These are phyloP conservation scores for Cardamine occulta DNA, from an alignment of 345 rosid genomes.

Conservation along the genomic window DNA sequence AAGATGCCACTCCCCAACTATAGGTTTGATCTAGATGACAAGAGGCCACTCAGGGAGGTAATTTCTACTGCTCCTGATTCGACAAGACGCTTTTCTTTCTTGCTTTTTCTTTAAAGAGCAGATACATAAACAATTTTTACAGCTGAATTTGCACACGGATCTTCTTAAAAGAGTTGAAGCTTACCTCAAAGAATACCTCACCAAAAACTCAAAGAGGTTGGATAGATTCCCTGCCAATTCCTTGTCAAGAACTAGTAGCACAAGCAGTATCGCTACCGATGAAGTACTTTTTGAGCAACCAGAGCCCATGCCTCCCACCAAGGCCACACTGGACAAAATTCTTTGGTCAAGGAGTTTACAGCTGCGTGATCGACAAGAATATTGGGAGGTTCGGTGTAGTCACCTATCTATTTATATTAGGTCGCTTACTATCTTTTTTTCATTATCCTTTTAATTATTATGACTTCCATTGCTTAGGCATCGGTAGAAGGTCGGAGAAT, in stretches of 20 bases:
- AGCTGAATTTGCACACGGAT: slow-evolving; percentile 67
- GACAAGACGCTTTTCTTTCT: slow-evolving; percentile 9
- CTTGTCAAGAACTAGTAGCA: slow-evolving; percentile 67
- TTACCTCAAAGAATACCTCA: slow-evolving; percentile 66
- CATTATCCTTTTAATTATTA: not conserved
- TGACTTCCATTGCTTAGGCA: slow-evolving; percentile 49
- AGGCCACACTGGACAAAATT: slow-evolving; percentile 57
- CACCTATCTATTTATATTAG: slow-evolving; percentile 12
- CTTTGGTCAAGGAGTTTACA: slow-evolving; percentile 59
- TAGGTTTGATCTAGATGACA: slow-evolving; percentile 92
- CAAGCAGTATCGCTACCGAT: slow-evolving; percentile 59
- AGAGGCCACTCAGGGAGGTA: slow-evolving; percentile 96
- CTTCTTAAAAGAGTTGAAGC: slow-evolving; percentile 65
- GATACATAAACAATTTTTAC: slow-evolving; percentile 32
- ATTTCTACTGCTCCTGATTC: not conserved
- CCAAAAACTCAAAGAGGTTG: slow-evolving; percentile 51
- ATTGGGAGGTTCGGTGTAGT: slow-evolving; percentile 72
- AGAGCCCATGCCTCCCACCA: slow-evolving; percentile 56
- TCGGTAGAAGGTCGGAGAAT: slow-evolving; percentile 71
- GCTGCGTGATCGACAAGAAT: slow-evolving; percentile 63
- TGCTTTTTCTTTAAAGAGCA: slow-evolving; percentile 1
- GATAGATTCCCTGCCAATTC: slow-evolving; percentile 50
- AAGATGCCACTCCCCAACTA: slow-evolving; percentile 93
- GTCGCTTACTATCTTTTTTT: slow-evolving; percentile 5
- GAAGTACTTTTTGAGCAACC: slow-evolving; percentile 77